Conservation (phyloP, 2,329 filamentous ascomycete species). For the Aspergillus sclerotialis region DNA sequence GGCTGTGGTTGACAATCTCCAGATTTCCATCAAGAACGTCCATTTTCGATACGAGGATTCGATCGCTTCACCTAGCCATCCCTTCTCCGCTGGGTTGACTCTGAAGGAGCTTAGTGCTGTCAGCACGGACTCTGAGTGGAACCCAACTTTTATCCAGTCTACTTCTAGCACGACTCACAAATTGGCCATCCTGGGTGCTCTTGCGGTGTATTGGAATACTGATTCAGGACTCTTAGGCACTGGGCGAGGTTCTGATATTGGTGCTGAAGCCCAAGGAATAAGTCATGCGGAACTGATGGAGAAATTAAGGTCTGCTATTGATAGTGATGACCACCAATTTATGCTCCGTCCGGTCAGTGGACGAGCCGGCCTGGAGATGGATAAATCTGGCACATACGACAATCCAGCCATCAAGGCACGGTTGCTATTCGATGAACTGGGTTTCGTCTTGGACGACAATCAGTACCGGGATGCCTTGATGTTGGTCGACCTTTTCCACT, state of each 20-base stretch:
- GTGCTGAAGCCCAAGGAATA: conserved; percentile 53
- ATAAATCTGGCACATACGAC: conserved; percentile 78
- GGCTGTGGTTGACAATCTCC: conserved; percentile 96
- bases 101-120: conserved; percentile 95
- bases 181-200: conserved; percentile 77
- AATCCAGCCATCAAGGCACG: conserved; percentile 83
- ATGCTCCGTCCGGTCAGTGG: conserved; percentile 94
- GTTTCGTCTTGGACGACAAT: conserved; percentile 92
- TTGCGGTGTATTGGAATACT: conserved; percentile 98
- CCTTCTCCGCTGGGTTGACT: conserved; percentile 86
- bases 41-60: conserved; percentile 98
- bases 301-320: conserved; percentile 72
- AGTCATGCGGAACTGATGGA: conserved; percentile 68
- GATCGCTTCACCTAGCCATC: conserved; percentile 87
- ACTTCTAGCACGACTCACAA: conserved; percentile 81
- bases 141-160: conserved; percentile 90
- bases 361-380: conserved; percentile 86
- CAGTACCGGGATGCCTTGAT: conserved; percentile 96
- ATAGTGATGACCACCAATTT: conserved; percentile 78
- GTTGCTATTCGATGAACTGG: conserved; percentile 92
- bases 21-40: conserved; percentile 97
- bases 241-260: conserved; percentile 63
- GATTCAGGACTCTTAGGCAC: conserved; percentile 78
- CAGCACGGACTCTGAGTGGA: conserved; percentile 92
- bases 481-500: conserved; percentile 98